Conservation (phyloP, 164 flowering plant species). For the Platanus orientalis region DNA sequence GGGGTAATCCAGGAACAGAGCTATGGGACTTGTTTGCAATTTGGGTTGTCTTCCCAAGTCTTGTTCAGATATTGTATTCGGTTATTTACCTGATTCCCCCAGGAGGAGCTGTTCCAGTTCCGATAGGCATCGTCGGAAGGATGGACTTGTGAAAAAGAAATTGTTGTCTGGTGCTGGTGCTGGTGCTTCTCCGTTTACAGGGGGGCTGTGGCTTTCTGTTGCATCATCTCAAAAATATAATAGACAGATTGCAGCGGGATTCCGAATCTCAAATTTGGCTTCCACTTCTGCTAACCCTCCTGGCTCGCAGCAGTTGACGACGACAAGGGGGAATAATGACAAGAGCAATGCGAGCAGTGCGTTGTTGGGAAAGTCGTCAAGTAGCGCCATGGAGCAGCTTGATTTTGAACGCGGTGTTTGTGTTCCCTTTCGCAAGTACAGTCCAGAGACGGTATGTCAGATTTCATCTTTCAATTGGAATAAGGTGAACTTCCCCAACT, state of each 20-base stretch:
- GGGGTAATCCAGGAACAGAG: neutral
- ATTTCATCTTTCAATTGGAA: neutral
- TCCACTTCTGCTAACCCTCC: neutral
- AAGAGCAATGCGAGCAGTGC: neutral
- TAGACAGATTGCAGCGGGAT: neutral
- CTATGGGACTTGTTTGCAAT: neutral
- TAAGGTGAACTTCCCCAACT: neutral
- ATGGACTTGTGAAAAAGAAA: too few species aligned
- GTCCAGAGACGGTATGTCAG: slow-evolving; percentile 68
- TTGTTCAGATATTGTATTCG: neutral
- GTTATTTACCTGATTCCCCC: too few species aligned
- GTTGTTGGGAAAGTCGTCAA: slow-evolving; percentile 13
- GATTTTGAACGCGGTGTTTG: slow-evolving; percentile 97
- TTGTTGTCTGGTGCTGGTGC: too few species aligned
- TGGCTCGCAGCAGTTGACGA: too few species aligned
- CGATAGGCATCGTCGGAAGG: too few species aligned
- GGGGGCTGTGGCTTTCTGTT: too few species aligned
- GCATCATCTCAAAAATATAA: neutral
- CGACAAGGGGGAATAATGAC: neutral
- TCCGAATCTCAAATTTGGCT: slow-evolving; percentile 3
- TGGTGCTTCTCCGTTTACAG: neutral
- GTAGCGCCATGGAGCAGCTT: slow-evolving; percentile 80
- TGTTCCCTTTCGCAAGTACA: slow-evolving; percentile 87
- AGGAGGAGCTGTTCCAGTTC: too few species aligned
- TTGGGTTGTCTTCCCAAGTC: neutral